phyloP scores from a whole-genome alignment of 495 filamentous ascomycete species.

The Chaetomium cochliodes region DNA sequence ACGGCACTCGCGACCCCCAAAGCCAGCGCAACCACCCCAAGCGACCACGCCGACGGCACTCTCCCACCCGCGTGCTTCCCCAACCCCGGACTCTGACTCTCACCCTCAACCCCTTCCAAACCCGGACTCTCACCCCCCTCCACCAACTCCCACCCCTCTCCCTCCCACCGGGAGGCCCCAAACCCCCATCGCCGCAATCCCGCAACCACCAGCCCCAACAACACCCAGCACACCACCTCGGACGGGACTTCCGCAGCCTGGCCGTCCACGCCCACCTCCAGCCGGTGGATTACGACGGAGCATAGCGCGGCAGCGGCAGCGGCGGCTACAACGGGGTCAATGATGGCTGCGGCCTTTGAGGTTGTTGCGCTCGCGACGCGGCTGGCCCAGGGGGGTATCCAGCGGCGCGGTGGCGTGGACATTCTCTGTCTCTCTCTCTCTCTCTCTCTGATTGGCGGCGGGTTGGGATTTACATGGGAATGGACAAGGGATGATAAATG shows the following conservation, averaged over 20 bases:
- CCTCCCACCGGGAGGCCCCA: not conserved
- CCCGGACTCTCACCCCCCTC: not conserved
- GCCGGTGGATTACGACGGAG: not conserved
- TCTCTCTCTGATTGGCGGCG: too few relatives aligned
- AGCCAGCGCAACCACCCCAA: not conserved
- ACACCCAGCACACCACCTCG: conserved; percentile 8
- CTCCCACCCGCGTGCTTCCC: too few relatives aligned
- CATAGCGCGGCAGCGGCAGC: not conserved
- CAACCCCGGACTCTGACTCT: not conserved
- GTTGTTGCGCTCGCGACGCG: not conserved
- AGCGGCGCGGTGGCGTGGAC: too few relatives aligned
- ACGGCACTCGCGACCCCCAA: not conserved
- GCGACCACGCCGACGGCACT: not conserved
- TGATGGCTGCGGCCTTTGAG: too few relatives aligned
- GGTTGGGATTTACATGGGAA: too few relatives aligned
- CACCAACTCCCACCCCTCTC: not conserved
- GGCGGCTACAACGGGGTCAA: not conserved
- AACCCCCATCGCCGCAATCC: not conserved
- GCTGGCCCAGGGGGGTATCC: too few relatives aligned
- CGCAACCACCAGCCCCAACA: not conserved
- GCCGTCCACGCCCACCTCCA: not conserved
- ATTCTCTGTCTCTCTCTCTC: too few relatives aligned
- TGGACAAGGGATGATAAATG: too few relatives aligned
- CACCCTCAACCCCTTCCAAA: not conserved
- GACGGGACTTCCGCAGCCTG: not conserved